phyloP scores from a whole-genome alignment of 345 rosid species.

The Tarenaya hassleriana region DNA sequence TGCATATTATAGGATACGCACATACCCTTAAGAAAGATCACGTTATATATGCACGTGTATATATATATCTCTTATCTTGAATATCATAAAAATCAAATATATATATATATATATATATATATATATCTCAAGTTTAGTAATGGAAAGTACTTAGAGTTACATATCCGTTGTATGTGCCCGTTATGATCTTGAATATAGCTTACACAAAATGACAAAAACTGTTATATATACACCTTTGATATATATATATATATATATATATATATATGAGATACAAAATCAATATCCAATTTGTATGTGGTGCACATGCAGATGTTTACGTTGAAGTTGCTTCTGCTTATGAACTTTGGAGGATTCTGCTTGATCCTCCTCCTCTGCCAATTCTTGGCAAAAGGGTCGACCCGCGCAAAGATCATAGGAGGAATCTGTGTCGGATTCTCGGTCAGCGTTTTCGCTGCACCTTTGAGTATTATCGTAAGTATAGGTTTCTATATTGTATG shows the following conservation, averaged over 20 bases:
- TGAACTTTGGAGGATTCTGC: conserved; percentile 47
- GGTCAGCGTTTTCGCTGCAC: conserved; percentile 55
- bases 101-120: no score
- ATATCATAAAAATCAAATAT: no score
- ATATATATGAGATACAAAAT: not conserved
- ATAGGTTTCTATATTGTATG: conserved; percentile 1
- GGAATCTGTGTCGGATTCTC: conserved; percentile 48
- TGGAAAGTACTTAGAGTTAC: no score
- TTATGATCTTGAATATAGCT: no score
- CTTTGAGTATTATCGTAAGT: conserved; percentile 53
- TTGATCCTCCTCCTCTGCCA: conserved; percentile 38
- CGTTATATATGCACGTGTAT: not conserved
- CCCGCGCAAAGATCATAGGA: conserved; percentile 42
- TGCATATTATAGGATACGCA: not conserved
- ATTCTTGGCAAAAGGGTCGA: conserved; percentile 36
- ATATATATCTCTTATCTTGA: no score
- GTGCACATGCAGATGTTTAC: conserved; percentile 37
- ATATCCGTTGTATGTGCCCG: no score
- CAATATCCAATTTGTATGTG: not conserved
- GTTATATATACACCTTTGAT: not conserved
- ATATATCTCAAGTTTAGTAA: no score
- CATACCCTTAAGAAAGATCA: no score
- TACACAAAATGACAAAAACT: no score
- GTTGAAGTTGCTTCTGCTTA: conserved; percentile 38
- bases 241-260: not conserved